These are phyloP conservation scores for Auricularia sp. DNA, from an alignment of 768 basidiomycete genomes.

Conservation along the genomic window DNA sequence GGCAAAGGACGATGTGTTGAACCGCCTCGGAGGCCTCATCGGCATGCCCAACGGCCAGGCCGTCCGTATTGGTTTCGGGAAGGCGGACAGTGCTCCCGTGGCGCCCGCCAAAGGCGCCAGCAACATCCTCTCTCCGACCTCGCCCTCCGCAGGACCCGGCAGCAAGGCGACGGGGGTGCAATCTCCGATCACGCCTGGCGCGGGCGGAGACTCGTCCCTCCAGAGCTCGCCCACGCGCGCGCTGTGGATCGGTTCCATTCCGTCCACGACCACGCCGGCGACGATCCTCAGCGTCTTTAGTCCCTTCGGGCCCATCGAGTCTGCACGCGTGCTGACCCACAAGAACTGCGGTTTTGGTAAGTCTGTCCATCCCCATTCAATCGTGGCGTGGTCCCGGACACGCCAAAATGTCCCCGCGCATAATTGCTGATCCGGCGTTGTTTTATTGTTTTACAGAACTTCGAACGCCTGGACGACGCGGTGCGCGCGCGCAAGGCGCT, in stretches of 20 bases:
- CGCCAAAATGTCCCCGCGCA: background rate
- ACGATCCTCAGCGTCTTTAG: slow-evolving; percentile 94
- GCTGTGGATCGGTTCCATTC: slow-evolving; percentile 96
- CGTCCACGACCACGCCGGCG: slow-evolving; percentile 87
- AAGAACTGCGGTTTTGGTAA: slow-evolving; percentile 91
- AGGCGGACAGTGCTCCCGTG: slow-evolving; percentile 91
- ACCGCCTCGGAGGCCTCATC: slow-evolving; percentile 87
- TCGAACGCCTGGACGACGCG: slow-evolving; percentile 94
- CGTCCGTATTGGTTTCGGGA: slow-evolving; percentile 96
- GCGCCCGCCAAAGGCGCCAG: slow-evolving; percentile 71
- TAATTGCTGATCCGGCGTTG: slow-evolving; percentile 6
- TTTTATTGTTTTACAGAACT: slow-evolving; percentile 45
- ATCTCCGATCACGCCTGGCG: slow-evolving; percentile 18
- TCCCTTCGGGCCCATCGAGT: slow-evolving; percentile 95
- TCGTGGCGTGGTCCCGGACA: background rate
- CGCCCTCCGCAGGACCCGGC: slow-evolving; percentile 32
- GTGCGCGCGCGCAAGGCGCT: slow-evolving; percentile 91
- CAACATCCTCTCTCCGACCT: slow-evolving; percentile 53
- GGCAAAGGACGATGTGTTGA: slow-evolving; percentile 95
- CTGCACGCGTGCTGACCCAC: slow-evolving; percentile 89
- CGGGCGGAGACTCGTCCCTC: slow-evolving; percentile 69
- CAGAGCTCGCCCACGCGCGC: slow-evolving; percentile 91
- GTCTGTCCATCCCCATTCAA: slow-evolving; percentile 19
- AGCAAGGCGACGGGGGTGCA: slow-evolving; percentile 31
- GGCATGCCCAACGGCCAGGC: slow-evolving; percentile 92